Evolutionary conservation across 345 rosid species (phyloP).

Genomic region (Eucalyptus cloeziana): DNA sequence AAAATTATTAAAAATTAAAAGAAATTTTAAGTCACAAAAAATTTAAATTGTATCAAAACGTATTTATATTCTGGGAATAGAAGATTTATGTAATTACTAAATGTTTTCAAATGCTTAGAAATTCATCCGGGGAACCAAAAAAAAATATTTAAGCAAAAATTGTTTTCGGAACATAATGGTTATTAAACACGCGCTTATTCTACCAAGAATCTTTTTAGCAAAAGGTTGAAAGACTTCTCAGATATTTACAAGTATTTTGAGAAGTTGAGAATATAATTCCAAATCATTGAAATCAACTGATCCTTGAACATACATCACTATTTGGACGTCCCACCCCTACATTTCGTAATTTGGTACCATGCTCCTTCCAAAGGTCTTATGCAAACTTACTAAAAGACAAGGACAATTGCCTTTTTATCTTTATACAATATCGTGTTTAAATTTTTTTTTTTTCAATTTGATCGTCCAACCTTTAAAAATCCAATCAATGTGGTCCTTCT

Average conservation of each 20-base stretch:
- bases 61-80: fast-evolving
- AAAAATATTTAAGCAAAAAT: no score
- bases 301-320: not conserved
- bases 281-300: not conserved
- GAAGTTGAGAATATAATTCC: not conserved
- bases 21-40: no score
- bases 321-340: not conserved
- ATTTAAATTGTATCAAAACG: fast-evolving
- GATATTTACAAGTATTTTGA: not conserved
- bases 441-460: no score
- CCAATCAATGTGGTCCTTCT: no score
- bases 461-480: no score
- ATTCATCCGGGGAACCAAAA: fast-evolving
- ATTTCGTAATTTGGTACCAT: not conserved
- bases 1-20: no score
- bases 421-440: not conserved
- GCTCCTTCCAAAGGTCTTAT: not conserved
- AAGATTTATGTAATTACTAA: fast-evolving
- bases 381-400: not conserved
- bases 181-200: not conserved
- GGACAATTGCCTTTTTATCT: not conserved
- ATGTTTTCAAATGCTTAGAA: fast-evolving
- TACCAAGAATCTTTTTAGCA: not conserved
- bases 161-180: fast-evolving
- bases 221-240: not conserved